Evolutionary conservation across 2,329 filamentous ascomycete genomes (phyloP).

Genomic region (Massarina eburnea): DNA sequence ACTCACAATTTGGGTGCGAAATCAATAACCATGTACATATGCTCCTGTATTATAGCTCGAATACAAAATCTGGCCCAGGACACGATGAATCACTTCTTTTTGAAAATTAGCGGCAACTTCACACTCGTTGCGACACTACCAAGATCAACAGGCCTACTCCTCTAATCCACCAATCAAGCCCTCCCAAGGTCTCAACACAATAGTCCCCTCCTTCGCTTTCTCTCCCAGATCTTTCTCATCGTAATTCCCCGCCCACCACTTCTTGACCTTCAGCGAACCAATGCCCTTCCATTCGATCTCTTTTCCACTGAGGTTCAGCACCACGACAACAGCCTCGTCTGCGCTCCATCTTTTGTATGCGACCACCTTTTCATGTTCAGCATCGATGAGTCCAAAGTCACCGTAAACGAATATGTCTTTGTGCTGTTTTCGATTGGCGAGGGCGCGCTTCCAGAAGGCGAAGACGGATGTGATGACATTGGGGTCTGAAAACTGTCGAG

Average conservation of each 20-base stretch:
- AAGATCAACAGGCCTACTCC: neutral
- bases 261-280: constrained; percentile 26
- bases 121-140: no score
- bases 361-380: constrained; percentile 41
- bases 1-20: no score
- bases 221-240: constrained; percentile 26
- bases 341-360: constrained; percentile 36
- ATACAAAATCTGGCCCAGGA: no score
- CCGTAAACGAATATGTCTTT: constrained; percentile 65
- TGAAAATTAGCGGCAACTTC: no score
- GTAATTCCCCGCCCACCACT: constrained; percentile 44
- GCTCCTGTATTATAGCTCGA: no score
- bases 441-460: constrained; percentile 61
- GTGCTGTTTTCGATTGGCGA: constrained; percentile 59
- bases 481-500: constrained; percentile 48
- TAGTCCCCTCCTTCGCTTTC: constrained; percentile 16
- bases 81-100: no score
- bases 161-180: constrained; percentile 19
- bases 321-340: constrained; percentile 28
- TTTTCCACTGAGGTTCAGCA: constrained; percentile 39
- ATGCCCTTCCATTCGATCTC: constrained; percentile 32
- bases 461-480: constrained; percentile 52
- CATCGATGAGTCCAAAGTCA: constrained; percentile 57
- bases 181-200: constrained; percentile 40
- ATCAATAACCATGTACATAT: no score